Conservation (phyloP, 1,284 basidiomycete species). For the Singerocomus inundabilis region DNA sequence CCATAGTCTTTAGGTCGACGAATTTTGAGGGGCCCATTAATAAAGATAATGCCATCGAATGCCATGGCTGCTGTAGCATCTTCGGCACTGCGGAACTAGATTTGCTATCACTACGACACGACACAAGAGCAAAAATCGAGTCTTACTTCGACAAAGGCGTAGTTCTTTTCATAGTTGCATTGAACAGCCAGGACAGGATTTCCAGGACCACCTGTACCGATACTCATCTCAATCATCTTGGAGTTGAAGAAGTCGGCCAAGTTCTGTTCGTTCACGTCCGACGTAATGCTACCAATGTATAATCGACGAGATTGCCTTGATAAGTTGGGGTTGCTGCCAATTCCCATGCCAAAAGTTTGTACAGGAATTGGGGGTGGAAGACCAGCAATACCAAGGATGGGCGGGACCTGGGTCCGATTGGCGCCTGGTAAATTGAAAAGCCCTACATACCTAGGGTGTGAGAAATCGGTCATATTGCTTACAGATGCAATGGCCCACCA, state of each 20-base stretch:
- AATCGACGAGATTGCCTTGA: constrained; percentile 92
- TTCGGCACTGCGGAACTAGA: constrained; percentile 92
- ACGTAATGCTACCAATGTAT: constrained; percentile 94
- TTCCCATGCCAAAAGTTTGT: constrained; percentile 79
- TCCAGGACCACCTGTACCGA: constrained; percentile 79
- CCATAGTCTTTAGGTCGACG: constrained; percentile 97
- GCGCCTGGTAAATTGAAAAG: constrained; percentile 92
- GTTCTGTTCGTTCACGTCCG: constrained; percentile 87
- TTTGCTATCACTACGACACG: constrained; percentile 6
- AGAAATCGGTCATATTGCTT: not conserved
- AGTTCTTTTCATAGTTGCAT: constrained; percentile 97
- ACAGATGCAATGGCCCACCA: constrained; percentile 47
- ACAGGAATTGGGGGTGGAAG: constrained; percentile 81
- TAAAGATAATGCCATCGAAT: constrained; percentile 95
- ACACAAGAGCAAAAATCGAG: not conserved
- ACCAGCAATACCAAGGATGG: constrained; percentile 74
- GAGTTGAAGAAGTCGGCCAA: constrained; percentile 92
- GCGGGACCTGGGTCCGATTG: constrained; percentile 82
- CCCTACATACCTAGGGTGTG: constrained; percentile 44
- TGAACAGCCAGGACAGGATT: constrained; percentile 92
- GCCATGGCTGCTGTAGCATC: constrained; percentile 96
- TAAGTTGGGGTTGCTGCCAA: constrained; percentile 78
- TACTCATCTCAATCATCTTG: constrained; percentile 91
- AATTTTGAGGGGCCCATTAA: constrained; percentile 90
- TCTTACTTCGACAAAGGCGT: constrained; percentile 91